phyloP scores from a whole-genome alignment of 208 protist species.

The Sergeia podlipaevii region DNA sequence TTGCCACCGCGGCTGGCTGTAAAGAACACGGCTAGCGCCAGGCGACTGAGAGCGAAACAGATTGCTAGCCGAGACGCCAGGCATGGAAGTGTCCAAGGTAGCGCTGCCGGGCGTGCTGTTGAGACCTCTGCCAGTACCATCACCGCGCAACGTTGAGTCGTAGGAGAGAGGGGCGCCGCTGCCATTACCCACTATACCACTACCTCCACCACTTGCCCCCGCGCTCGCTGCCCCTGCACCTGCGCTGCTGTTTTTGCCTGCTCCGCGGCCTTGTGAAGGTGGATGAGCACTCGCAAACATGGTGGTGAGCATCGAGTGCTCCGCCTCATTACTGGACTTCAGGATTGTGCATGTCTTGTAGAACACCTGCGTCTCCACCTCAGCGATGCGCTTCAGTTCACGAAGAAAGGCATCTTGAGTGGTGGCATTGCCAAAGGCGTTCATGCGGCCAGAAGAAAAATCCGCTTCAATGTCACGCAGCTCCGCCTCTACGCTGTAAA shows the following conservation, averaged over 20 bases:
- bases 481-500: constrained; percentile 72
- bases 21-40: too few relatives aligned
- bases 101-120: constrained; percentile 2
- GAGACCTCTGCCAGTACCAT: background rate
- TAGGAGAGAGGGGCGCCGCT: background rate
- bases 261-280: constrained; percentile 1
- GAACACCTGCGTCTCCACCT: constrained; percentile 85
- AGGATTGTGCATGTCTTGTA: constrained; percentile 75
- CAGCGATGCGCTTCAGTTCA: constrained; percentile 69
- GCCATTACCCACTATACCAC: background rate
- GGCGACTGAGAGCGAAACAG: too few relatives aligned
- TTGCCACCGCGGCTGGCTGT: too few relatives aligned
- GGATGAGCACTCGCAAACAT: constrained; percentile 60
- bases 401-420: constrained; percentile 73
- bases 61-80: too few relatives aligned
- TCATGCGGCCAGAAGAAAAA: constrained; percentile 81
- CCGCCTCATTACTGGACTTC: constrained; percentile 49
- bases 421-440: constrained; percentile 64
- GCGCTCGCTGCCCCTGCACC: too few relatives aligned
- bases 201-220: too few relatives aligned
- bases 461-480: constrained; percentile 79
- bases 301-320: constrained; percentile 57
- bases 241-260: background rate
- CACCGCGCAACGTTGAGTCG: background rate
- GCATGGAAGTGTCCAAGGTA: too few relatives aligned